Evolutionary conservation across 352 stramenopile genomes (phyloP).

Genomic region (Pythium brachiatum): DNA sequence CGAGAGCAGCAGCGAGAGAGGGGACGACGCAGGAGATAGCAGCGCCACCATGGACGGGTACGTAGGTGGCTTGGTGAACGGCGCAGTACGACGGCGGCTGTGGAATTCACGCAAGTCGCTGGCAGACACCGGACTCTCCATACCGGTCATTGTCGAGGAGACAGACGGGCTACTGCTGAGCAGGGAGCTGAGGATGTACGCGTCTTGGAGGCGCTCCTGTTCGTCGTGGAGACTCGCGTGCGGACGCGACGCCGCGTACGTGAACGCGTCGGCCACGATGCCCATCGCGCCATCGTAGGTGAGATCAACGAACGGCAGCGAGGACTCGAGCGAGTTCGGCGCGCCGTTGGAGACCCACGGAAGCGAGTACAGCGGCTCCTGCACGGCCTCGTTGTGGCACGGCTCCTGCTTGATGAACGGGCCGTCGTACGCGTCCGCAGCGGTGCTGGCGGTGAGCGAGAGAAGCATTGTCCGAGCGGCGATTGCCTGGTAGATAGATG

Average conservation of each 20-base stretch:
- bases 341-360: not conserved
- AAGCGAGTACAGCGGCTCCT: not conserved
- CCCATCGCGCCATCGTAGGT: not conserved
- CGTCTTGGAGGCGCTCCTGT: not conserved
- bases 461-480: no score
- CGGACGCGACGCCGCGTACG: not conserved
- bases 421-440: not conserved
- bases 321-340: not conserved
- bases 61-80: no score
- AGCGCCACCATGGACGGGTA: no score
- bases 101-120: constrained; percentile 10
- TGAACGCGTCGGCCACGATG: not conserved
- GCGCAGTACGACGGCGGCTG: not conserved
- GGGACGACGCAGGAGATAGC: not conserved
- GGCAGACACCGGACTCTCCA: constrained; percentile 8
- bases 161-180: constrained; percentile 1
- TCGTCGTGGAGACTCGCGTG: not conserved
- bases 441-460: not conserved
- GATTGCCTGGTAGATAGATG: no score
- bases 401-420: constrained; percentile 12
- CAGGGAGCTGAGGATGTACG: constrained; percentile 3
- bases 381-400: not conserved
- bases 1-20: not conserved
- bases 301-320: constrained; percentile 15
- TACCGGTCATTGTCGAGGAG: not conserved